phyloP scores from a whole-genome alignment of 73 alveolate genomes.

The Stentor roeselii region DNA sequence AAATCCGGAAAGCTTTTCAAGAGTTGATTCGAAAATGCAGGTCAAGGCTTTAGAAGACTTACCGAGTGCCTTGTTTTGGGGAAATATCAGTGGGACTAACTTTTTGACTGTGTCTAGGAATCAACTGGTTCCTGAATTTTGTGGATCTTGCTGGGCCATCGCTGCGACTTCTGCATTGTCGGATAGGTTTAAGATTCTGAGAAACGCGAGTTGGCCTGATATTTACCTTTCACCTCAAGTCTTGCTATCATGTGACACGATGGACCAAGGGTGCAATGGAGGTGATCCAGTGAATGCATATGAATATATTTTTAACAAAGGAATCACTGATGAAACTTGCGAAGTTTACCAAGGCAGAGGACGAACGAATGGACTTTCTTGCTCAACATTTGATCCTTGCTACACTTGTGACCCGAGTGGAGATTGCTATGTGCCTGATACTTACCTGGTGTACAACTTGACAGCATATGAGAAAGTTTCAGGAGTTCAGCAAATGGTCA shows the following conservation, averaged over 20 bases:
- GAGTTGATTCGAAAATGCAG: too few relatives aligned
- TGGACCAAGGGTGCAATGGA: constrained; percentile 83
- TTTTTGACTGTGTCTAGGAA: constrained; percentile 77
- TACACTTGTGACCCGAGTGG: constrained; percentile 52
- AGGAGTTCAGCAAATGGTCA: constrained; percentile 87
- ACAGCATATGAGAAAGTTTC: constrained; percentile 49
- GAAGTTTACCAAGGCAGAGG: constrained; percentile 54
- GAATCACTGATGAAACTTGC: constrained; percentile 78
- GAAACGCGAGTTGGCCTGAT: constrained; percentile 89
- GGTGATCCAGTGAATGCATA: constrained; percentile 67
- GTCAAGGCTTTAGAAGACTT: background rate
- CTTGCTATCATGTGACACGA: constrained; percentile 70
- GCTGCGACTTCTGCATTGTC: constrained; percentile 88
- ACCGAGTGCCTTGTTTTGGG: constrained; percentile 47
- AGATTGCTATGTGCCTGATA: constrained; percentile 59
- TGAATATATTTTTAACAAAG: constrained; percentile 56
- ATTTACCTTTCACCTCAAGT: constrained; percentile 78
- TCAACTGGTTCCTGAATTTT: constrained; percentile 88
- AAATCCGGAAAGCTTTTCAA: too few relatives aligned
- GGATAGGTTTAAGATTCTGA: constrained; percentile 85
- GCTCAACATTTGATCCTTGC: constrained; percentile 33
- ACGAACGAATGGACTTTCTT: constrained; percentile 50
- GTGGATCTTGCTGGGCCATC: constrained; percentile 98
- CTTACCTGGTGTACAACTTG: constrained; percentile 46
- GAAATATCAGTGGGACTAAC: constrained; percentile 75